Conservation (phyloP, 768 basidiomycete species). For the Termitomyces sp. region DNA sequence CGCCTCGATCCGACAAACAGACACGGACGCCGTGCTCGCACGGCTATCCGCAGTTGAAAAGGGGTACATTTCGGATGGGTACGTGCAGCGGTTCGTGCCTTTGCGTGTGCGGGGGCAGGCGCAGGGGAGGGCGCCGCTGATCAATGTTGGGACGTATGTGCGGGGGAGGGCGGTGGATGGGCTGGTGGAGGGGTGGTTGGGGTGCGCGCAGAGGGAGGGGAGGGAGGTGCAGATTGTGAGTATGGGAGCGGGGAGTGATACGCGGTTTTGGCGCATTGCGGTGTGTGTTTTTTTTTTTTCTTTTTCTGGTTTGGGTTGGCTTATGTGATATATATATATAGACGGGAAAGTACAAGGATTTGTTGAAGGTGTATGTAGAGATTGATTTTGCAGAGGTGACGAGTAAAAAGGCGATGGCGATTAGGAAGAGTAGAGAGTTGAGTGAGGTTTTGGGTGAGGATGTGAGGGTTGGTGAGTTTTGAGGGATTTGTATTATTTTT, state of each 20-base stretch:
- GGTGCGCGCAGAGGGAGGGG: slow-evolving; percentile 33
- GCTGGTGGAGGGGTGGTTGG: slow-evolving; percentile 64
- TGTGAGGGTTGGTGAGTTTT: slow-evolving; percentile 35
- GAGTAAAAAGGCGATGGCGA: slow-evolving; percentile 73
- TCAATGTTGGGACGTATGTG: slow-evolving; percentile 93
- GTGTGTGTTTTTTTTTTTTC: slow-evolving; percentile 37
- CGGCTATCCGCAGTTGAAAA: slow-evolving; percentile 79
- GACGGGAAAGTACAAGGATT: slow-evolving; percentile 49
- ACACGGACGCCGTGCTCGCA: slow-evolving; percentile 79
- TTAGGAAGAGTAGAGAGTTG: slow-evolving; percentile 61
- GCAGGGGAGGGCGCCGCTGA: slow-evolving; percentile 69
- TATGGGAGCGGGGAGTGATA: slow-evolving; percentile 93
- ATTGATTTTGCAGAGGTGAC: slow-evolving; percentile 89
- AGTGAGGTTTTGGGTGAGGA: slow-evolving; percentile 43
- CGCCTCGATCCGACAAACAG: slow-evolving; percentile 57
- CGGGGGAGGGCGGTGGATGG: slow-evolving; percentile 76
- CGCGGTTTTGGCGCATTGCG: slow-evolving; percentile 86
- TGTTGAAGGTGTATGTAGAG: slow-evolving; percentile 68
- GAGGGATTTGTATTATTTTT: too few species aligned
- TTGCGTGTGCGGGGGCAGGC: slow-evolving; percentile 32
- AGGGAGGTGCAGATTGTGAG: slow-evolving; percentile 81
- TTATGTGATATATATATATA: too few species aligned
- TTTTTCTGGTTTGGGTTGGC: too few species aligned
- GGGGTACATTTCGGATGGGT: slow-evolving; percentile 78
- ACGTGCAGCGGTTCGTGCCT: slow-evolving; percentile 59